Base-by-base conservation (phyloP, 1,139 yeast species). In the Yamadazyma spencermartinsiae region DNA sequence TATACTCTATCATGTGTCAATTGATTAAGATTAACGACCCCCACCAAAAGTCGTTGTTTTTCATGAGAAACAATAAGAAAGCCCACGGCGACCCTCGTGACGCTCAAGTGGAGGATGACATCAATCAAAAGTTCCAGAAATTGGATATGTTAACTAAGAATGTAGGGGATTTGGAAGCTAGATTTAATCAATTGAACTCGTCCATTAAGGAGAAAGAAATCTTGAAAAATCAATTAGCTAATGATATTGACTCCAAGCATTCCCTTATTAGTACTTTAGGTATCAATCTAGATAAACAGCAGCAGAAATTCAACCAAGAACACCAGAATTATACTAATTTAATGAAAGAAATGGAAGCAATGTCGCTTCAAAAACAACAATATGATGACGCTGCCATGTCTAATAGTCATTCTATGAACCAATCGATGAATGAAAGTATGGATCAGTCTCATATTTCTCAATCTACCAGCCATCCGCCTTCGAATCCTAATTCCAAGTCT, bases 1-100 rank as follows among this genome's bases (percentile, higher is more conserved):
- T 87, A 42, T 89, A 87, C 58, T 88, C 96, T 2, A 76, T 83
- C 42, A 68, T 86, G 71, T 81, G 87, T 49, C 95, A 86, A 56
- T 74, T 72, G 41, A 72, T 72, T 40, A 77, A 73, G 46, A 58
- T 81, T 35, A 83, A 80, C 52, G 49, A 46, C 21, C 44, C 41
- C 11, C 33, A 40, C 8, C 52, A 49, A 5, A 44, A 54, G n/a
- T 61, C 72, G 11, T 43, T 67, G 2, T 68, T 71, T 40, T 71
- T 71, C 48, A 48, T 51, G 25, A 57, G 74, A 43, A 59, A 33
- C 2, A 21, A 24, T 31, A 42, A n/a, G n/a, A n/a, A n/a, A n/a
- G n/a, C n/a, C n/a, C n/a, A n/a, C n/a, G n/a, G n/a, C n/a, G n/a
- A n/a, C n/a, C n/a, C n/a, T n/a, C n/a, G n/a, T n/a, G n/a, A n/a